Conservation (phyloP, 108 stramenopile genomes). For the Fragilariopsis cylindrus region DNA sequence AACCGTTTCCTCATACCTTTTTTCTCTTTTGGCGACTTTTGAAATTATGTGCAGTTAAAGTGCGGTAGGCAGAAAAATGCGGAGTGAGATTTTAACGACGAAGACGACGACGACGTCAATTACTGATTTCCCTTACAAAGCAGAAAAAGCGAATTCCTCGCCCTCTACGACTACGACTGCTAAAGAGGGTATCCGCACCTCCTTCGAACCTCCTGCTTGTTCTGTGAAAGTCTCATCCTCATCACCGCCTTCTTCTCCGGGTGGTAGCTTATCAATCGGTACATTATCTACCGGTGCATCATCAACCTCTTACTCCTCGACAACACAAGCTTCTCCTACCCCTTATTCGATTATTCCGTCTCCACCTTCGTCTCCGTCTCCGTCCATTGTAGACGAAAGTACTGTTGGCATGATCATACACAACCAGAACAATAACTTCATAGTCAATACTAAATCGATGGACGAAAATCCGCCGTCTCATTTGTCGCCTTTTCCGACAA, state of each 20-base stretch:
- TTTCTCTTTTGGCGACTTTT: too few species aligned
- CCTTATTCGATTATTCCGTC: neutral
- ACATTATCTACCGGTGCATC: slow-evolving; percentile 11
- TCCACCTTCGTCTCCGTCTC: slow-evolving; percentile 14
- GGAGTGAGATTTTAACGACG: too few species aligned
- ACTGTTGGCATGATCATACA: slow-evolving; percentile 6
- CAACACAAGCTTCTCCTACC: neutral
- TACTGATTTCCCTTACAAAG: neutral
- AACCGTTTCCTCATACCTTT: too few species aligned
- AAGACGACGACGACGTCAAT: neutral
- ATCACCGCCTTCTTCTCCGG: slow-evolving; percentile 7
- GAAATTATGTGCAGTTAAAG: too few species aligned
- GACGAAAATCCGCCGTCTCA: slow-evolving; percentile 4
- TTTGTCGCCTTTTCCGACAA: neutral
- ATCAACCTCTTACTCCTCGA: neutral
- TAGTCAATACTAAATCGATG: neutral
- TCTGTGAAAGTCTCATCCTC: neutral
- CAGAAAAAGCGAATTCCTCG: neutral
- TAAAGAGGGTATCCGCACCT: neutral
- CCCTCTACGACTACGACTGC: neutral
- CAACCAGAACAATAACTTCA: slow-evolving; percentile 12
- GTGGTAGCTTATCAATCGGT: neutral
- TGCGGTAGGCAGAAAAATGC: too few species aligned
- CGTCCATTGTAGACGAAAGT: neutral
- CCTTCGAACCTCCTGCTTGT: neutral